Base-by-base conservation (phyloP, 2,329 filamentous ascomycete species). In the Plenodomus tracheiphilus region DNA sequence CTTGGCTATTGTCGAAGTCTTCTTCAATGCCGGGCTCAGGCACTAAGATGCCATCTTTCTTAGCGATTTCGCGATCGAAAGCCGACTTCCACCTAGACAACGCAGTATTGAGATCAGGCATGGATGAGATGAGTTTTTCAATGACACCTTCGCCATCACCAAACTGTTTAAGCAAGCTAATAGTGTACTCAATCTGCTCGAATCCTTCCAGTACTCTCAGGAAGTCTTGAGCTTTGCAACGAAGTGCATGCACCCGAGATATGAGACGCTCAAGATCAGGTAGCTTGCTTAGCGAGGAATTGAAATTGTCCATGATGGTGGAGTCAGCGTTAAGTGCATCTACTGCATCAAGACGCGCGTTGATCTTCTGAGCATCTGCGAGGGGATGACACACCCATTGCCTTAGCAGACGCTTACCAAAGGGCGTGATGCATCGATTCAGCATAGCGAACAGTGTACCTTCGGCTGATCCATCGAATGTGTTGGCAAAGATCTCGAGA, bases 321-420 rank as follows among this genome's bases (percentile, higher is more conserved):
- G 83, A 81, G 67, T 97, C 91, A 1, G 88, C 86, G 61, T 97
- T 97, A 36, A 99, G 78, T 64, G 93, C 86, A 64, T 97, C 94
- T 4, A 99, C 91, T 4, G 94, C 94, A 74, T 99, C 92, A 10
- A 99, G 79, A 5, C 94, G 85, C 57, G 95, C 91, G 64, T 97
- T 96, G 77, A 99, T 97, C 67, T 88, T 91, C 32, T 80, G 76
- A 5, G 89, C 86, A 72, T 96, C 88, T 69, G 91, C 91, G 13
- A 99, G 79, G 2, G 94, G 94, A 71, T 99, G 94, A 64, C 93
- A 97, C 2, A 99, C 88, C 94, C 94, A 99, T 70, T 96, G 91
- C 46, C 92, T 88, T 71, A 99, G 91, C 71, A 96, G 85, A 10
- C 94, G 88, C 75, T 99, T 99, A 48, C 94, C 94, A 67, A 99